Base-by-base conservation (phyloP, 140 eudicot species). In the Anethum foeniculum region DNA sequence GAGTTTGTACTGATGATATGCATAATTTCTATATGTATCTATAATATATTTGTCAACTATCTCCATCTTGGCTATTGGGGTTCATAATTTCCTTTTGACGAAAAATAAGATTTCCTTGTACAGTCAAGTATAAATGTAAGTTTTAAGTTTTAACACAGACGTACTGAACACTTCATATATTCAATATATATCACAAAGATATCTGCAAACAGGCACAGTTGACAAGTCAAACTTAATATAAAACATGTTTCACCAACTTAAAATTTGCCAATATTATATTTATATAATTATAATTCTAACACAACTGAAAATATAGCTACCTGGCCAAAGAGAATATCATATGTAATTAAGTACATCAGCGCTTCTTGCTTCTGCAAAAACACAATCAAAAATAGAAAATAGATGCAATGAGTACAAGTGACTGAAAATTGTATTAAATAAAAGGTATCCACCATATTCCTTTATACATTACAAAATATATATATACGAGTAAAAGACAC, bases 261-360 rank as follows among this genome's bases (percentile, higher is more conserved):
- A 9, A 23, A 74, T 12, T 44, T 44, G 28, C 39, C 36, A 79
- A 80, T 46, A 78, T 69, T 14, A 25, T 47, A 76, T 78, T 52
- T 60, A 39, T 15, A 64, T 68, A 32, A 56, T 68, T 15, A 64
- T 68, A 32, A 56, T 73, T 77, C 28, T 6, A 19, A 18, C 69
- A 72, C 32, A 32, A 46, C 11, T 76, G 34, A 48, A 34, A 39
- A 71, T n/a, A 0, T 65, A 62, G 62, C 19, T 32, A 95, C 99
- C 99, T 95, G 91, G 75, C 99, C 99, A 77, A 95, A 91, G 79
- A 95, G 97, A 39, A 95, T 76, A 85, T 95, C 99, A 83, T 92
- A 92, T 44, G 91, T 79, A 71, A 92, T 89, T 77, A 94, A 81
- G 86, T 92, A 92, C 85, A 95, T 82, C 75, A 95, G 84, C 78